Conservation (phyloP, 306 rosid species). For the Rosa persica region DNA sequence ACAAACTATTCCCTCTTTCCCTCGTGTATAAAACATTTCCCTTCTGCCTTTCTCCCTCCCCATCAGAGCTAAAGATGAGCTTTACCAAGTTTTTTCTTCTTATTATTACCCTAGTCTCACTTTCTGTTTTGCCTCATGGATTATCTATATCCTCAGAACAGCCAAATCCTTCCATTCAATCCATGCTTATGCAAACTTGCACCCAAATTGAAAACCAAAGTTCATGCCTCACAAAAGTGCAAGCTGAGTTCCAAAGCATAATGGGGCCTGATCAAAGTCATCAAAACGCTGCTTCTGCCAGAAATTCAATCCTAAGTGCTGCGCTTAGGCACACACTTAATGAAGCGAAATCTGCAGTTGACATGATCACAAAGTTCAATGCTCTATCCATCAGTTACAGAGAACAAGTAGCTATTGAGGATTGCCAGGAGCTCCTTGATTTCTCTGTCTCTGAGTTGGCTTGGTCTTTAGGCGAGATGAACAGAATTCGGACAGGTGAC, state of each 20-base stretch:
- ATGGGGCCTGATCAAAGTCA: constrained; percentile 22
- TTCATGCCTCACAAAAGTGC: constrained; percentile 56
- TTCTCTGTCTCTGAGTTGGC: constrained; percentile 86
- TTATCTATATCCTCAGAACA: constrained; percentile 1
- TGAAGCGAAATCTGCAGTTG: constrained; percentile 60
- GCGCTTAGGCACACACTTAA: constrained; percentile 63
- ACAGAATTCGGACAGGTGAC: constrained; percentile 52
- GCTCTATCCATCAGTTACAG: constrained; percentile 62
- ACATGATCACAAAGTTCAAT: constrained; percentile 63
- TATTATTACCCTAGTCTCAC: constrained; percentile 35
- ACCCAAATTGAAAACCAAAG: constrained; percentile 46
- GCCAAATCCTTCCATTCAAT: constrained; percentile 44
- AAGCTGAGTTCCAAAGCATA: constrained; percentile 45
- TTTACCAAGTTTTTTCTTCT: constrained; percentile 39
- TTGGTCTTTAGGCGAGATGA: constrained; percentile 80
- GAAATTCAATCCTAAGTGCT: constrained; percentile 46
- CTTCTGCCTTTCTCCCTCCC: constrained; percentile 18
- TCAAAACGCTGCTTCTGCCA: constrained; percentile 35
- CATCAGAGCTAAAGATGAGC: constrained; percentile 45
- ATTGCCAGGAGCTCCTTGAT: constrained; percentile 90
- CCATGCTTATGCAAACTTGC: constrained; percentile 67
- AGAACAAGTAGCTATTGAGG: constrained; percentile 77
- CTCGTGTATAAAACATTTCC: constrained; percentile 32
- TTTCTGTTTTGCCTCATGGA: constrained; percentile 36
- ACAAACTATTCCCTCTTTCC: constrained; percentile 26